Base-by-base conservation (phyloP, 768 basidiomycete genomes). In the Mycena metata region DNA sequence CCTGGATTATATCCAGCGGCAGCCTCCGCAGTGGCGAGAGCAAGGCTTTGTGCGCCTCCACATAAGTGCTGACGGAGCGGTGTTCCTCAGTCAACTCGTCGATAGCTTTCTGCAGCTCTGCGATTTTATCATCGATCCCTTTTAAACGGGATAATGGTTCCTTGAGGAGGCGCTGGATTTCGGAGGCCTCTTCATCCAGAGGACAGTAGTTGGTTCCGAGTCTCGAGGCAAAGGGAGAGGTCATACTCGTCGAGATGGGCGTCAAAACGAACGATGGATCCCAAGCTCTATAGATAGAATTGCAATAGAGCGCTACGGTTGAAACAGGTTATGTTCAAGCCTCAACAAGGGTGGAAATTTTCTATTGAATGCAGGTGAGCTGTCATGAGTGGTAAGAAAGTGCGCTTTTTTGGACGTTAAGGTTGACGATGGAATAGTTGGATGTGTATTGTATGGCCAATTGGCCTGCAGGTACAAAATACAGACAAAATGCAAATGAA, bases 141-240 rank as follows among this genome's bases (percentile, higher is more conserved):
- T 54, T 26, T 24, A 61, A n/a, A 1, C 41, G 58, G n/a, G 43
- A 26, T 10, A 11, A 19, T 4, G 58, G 58, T 1, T 21, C 59
- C n/a, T 30, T 26, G 12, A 67, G 58, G 15, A 60, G 52, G 36
- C 12, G 7, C 19, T 57, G 35, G 16, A 67, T 67, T 39, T 67
- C 43, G 3, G 13, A 16, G 0, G 49, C 8, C 24, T 67, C 60
- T n/a, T 43, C 55, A 26, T 67, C 60, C 17, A 2, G 24, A 4
- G 66, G 66, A 47, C 50, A 60, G 24, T 67, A 56, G 54, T 67
- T 67, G 16, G 58, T 65, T n/a, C 64, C 55, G 2, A 65, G 39
- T 21, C 41, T 49, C 7, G 45, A 19, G 35, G 45, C 46, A 23
- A 65, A 65, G 2, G 55, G 43, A 33, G 64, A 65, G n/a, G 63